Base-by-base conservation (phyloP, 768 basidiomycete genomes). In the Hericium erinaceus region DNA sequence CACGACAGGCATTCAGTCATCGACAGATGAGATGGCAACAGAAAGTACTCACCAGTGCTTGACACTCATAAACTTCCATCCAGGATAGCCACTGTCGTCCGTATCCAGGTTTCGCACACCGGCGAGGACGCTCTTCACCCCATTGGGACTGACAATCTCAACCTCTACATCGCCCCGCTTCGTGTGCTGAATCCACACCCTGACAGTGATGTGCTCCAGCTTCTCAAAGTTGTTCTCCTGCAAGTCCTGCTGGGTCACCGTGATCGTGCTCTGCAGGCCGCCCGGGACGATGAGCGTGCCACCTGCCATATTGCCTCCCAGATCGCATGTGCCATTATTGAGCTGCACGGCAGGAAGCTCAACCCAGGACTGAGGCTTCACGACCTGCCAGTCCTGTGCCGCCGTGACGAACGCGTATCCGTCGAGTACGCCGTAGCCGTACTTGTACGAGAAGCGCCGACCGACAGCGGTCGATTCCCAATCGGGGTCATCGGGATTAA, bases 51-150 rank as follows among this genome's bases (percentile, higher is more conserved):
- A 95, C 95, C 97, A 99, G 66, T 99, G 97, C 71, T 99, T 99
- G 57, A 98, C 81, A 37, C 84, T 83, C 94, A 98, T 98, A 69
- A 99, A 99, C n/a, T 80, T 86, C 97, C 97, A 99, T 0, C 92
- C 95, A n/a, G 82, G 82, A 69, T 80, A 95, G 9, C 97, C 95
- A 9, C 76, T 78, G 4, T 65, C 69, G 16, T 80, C 84, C 39
- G 68, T 68, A 67, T 99, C 97, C 12, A 75, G 75, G 38, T 75
- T 65, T 60, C 97, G 81, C 57, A 76, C 77, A 18, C 83, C 82
- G 20, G 88, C 95, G 41, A 99, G 72, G 13, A 98, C 76, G 67
- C 93, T 97, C 67, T 74, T 85, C 60, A 98, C 77, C 11, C 92
- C 92, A 48, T 81, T 82, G 0, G 97, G 95, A 65, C 93, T 95